Percentiles rank a stretch among this genome's conserved stretches.
Evolutionary conservation across 495 filamentous ascomycete genomes (phyloP).

Genomic region (Penicillium cosmopolitanum): DNA sequence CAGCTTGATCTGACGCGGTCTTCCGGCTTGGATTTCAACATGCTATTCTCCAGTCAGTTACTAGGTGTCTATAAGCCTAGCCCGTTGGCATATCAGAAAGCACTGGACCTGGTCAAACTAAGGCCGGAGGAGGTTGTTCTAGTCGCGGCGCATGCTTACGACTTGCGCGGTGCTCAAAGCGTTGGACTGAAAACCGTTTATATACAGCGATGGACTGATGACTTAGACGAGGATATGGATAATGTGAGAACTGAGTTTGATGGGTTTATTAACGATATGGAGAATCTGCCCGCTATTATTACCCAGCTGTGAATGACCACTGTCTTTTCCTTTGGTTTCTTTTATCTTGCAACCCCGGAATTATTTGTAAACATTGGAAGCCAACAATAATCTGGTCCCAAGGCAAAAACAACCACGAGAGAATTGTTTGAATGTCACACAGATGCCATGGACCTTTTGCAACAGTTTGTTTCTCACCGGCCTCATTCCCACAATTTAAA

Average conservation of each 20-base stretch:
- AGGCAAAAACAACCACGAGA: too few relatives aligned
- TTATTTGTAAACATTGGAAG: too few relatives aligned
- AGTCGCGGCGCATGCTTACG: constrained; percentile 60
- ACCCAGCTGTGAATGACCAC: constrained; percentile 1
- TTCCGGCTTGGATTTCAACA: constrained; percentile 52
- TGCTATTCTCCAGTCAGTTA: constrained; percentile 57
- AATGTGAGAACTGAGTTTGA: constrained; percentile 48
- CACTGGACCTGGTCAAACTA: constrained; percentile 45
- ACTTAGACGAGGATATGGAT: constrained; percentile 53
- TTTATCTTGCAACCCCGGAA: too few relatives aligned
- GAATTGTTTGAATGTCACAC: too few relatives aligned
- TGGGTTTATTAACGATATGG: constrained; percentile 50
- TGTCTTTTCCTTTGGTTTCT: too few relatives aligned
- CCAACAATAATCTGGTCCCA: too few relatives aligned
- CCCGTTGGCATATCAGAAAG: constrained; percentile 48
- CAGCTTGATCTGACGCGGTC: constrained; percentile 56
- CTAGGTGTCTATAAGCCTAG: constrained; percentile 52
- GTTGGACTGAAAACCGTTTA: constrained; percentile 56
- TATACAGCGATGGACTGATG: constrained; percentile 57
- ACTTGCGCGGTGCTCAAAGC: constrained; percentile 48
- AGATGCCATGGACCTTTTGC: too few relatives aligned
- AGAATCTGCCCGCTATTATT: constrained; percentile 27
- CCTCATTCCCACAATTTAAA: too few relatives aligned
- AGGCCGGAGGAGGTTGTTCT: constrained; percentile 51
- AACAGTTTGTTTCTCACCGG: too few relatives aligned